Conservation (phyloP, 2,329 filamentous ascomycete genomes). For the Penicillium sp. region DNA sequence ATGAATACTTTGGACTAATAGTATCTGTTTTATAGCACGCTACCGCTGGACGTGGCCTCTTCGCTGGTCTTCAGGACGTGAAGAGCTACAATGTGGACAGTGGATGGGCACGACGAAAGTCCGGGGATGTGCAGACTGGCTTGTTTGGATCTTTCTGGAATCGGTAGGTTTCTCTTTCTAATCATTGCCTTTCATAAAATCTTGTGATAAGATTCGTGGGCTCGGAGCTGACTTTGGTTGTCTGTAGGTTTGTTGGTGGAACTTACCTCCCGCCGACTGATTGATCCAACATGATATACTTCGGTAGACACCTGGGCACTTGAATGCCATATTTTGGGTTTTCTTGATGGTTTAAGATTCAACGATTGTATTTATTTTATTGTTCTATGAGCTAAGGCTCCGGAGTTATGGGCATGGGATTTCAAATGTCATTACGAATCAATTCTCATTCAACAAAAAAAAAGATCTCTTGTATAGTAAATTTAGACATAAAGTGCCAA, state of each 20-base stretch:
- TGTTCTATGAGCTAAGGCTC: not conserved
- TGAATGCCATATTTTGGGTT: not conserved
- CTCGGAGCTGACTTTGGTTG: slow-evolving; percentile 1
- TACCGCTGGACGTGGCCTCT: slow-evolving; percentile 38
- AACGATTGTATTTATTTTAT: not conserved
- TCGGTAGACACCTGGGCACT: not conserved
- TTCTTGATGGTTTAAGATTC: not conserved
- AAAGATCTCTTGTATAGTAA: too few relatives aligned
- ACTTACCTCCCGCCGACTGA: slow-evolving; percentile 9
- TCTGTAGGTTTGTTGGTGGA: slow-evolving; percentile 16
- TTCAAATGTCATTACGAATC: not conserved
- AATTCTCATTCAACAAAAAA: not conserved
- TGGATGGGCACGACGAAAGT: slow-evolving; percentile 36
- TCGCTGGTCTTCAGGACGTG: slow-evolving; percentile 39
- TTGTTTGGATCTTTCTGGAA: slow-evolving; percentile 20
- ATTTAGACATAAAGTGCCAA: too few relatives aligned
- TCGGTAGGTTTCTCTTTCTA: slow-evolving; percentile 20
- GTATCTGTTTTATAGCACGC: slow-evolving; percentile 20
- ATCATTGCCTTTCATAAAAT: not conserved
- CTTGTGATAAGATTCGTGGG: too few relatives aligned
- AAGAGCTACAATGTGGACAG: slow-evolving; percentile 41
- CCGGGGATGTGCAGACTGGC: slow-evolving; percentile 12
- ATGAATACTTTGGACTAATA: not conserved
- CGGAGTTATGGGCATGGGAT: not conserved
- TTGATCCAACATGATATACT: not conserved